Evolutionary conservation across 371 early-diverging fungal genomes (phyloP).

Genomic region (Choanephora cucurbitarum): DNA sequence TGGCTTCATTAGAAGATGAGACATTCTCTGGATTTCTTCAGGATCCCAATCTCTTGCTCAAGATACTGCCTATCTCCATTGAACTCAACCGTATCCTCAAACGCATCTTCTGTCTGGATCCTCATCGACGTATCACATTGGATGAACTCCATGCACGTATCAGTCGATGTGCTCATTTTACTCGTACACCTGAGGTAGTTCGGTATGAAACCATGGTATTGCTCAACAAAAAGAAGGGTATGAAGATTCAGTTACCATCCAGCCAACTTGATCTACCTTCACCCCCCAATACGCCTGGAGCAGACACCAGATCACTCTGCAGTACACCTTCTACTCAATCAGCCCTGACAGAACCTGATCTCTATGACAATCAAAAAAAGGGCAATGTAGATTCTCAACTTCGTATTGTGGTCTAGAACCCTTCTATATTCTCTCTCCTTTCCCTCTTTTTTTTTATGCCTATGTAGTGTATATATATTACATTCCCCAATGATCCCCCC

Average conservation of each 20-base stretch:
- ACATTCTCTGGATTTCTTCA: conserved; percentile 68
- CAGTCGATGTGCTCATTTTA: conserved; percentile 61
- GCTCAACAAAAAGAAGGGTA: conserved; percentile 3
- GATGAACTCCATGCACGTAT: conserved; percentile 61
- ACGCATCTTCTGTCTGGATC: conserved; percentile 73
- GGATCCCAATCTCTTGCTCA: conserved; percentile 64
- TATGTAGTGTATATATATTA: not conserved
- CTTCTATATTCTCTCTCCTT: not conserved
- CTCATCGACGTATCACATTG: conserved; percentile 68
- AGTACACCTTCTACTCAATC: not conserved
- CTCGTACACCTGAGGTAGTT: conserved; percentile 40
- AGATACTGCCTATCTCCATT: conserved; percentile 69
- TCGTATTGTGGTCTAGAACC: not conserved
- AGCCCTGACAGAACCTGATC: not conserved
- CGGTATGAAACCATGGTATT: conserved; percentile 21
- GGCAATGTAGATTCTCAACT: not conserved
- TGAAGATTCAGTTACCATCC: conserved; percentile 11
- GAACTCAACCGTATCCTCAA: conserved; percentile 74
- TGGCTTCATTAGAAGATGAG: conserved; percentile 70
- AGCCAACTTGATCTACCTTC: not conserved
- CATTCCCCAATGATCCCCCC: not conserved
- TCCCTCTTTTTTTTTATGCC: not conserved
- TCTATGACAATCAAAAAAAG: not conserved
- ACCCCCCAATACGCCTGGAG: not conserved
- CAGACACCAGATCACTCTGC: not conserved